Conservation (phyloP, 1,284 basidiomycete species). For the Erythrobasidium hasegawianum region DNA sequence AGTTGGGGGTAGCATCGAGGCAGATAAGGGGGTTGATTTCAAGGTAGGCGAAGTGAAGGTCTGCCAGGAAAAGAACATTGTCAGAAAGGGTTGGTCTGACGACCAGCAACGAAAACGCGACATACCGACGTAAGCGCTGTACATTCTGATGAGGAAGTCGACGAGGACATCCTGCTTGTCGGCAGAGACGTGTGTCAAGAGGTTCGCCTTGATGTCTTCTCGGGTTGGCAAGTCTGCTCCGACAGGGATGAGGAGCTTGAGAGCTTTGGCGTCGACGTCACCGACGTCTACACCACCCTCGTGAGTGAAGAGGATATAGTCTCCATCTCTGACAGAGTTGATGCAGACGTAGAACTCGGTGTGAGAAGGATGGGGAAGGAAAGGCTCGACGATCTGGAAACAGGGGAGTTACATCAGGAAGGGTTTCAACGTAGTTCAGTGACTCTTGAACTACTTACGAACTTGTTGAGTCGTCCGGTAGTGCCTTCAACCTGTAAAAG, state of each 20-base stretch:
- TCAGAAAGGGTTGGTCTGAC: too few relatives aligned
- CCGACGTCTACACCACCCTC: conserved; percentile 98
- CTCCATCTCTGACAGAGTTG: conserved; percentile 90
- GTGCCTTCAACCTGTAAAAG: conserved; percentile 74
- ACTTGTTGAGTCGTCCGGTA: conserved; percentile 91
- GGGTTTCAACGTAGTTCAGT: not conserved
- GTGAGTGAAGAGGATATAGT: conserved; percentile 96
- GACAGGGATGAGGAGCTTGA: conserved; percentile 82
- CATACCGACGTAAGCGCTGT: conserved; percentile 87
- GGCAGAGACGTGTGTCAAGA: conserved; percentile 71
- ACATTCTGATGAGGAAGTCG: conserved; percentile 92
- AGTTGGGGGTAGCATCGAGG: conserved; percentile 72
- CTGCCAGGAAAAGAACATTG: conserved; percentile 1
- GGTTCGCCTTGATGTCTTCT: conserved; percentile 65
- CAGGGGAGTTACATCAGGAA: not conserved
- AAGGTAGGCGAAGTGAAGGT: conserved; percentile 74
- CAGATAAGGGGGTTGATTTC: conserved; percentile 99
- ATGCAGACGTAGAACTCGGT: conserved; percentile 99
- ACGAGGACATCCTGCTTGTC: conserved; percentile 80
- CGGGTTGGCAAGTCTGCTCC: conserved; percentile 67
- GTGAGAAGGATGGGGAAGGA: conserved; percentile 88
- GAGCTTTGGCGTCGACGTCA: conserved; percentile 96
- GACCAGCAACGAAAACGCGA: too few relatives aligned
- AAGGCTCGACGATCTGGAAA: conserved; percentile 85
- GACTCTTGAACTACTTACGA: conserved; percentile 10